Percentiles rank a stretch among this genome's conserved stretches.
Conservation (phyloP, 768 basidiomycete genomes). For the Leccinum olivaceopallidum region DNA sequence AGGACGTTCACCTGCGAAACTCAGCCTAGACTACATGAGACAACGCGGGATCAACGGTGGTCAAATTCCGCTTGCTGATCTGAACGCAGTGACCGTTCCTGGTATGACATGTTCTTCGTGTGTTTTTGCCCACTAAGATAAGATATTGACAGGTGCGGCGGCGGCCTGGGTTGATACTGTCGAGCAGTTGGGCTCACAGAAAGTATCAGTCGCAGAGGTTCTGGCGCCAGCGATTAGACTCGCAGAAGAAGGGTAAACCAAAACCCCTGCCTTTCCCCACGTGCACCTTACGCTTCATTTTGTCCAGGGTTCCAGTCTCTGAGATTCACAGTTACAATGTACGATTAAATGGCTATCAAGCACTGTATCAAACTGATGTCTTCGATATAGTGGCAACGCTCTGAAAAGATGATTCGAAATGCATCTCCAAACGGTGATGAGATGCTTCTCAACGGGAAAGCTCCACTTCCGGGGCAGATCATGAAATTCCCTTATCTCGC, state of each 20-base stretch:
- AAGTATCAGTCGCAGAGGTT: slow-evolving; percentile 61
- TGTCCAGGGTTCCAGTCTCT: slow-evolving; percentile 75
- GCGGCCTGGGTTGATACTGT: slow-evolving; percentile 95
- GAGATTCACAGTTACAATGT: slow-evolving; percentile 72
- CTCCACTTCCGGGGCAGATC: slow-evolving; percentile 84
- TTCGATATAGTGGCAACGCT: slow-evolving; percentile 42
- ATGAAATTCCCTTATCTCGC: slow-evolving; percentile 82
- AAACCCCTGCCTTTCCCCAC: not conserved
- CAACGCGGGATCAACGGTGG: slow-evolving; percentile 65
- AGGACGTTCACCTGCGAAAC: slow-evolving; percentile 78
- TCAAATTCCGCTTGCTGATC: slow-evolving; percentile 73
- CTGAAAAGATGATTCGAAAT: slow-evolving; percentile 68
- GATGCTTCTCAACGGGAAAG: slow-evolving; percentile 83
- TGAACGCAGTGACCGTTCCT: slow-evolving; percentile 92
- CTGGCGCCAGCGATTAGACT: slow-evolving; percentile 88
- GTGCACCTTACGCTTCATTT: slow-evolving; percentile 1
- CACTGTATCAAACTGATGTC: slow-evolving; percentile 4
- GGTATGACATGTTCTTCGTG: slow-evolving; percentile 37
- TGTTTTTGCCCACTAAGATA: slow-evolving; percentile 2
- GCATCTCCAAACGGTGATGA: slow-evolving; percentile 86
- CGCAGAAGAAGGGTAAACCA: slow-evolving; percentile 84
- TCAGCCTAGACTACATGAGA: slow-evolving; percentile 73
- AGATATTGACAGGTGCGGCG: slow-evolving; percentile 66
- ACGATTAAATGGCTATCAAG: slow-evolving; percentile 19
- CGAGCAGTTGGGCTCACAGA: slow-evolving; percentile 75